Percentiles rank a stretch among this genome's conserved stretches.
These are phyloP conservation scores for Buddleja alternifolia DNA, from an alignment of 257 asterid genomes.

Conservation along the genomic window DNA sequence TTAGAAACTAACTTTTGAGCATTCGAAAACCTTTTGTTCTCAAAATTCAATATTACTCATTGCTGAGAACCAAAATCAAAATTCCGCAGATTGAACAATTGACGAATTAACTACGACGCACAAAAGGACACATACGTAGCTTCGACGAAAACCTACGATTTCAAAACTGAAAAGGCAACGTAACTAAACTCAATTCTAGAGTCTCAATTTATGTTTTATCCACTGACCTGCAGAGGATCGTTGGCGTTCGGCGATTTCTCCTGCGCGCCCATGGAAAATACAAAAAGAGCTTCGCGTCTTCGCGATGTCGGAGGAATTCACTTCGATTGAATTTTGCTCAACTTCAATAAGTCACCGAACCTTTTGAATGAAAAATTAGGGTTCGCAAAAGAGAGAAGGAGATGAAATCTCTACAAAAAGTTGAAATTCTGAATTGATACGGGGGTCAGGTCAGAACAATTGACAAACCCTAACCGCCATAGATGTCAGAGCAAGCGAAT, in stretches of 20 bases:
- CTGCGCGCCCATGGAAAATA: slow-evolving; percentile 55
- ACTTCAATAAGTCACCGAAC: too few species aligned
- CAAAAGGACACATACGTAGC: neutral
- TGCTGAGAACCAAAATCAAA: too few species aligned
- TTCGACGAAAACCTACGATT: neutral
- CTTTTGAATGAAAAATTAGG: slow-evolving; percentile 44
- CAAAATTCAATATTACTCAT: too few species aligned
- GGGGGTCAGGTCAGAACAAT: slow-evolving; percentile 39
- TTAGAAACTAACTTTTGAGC: too few species aligned
- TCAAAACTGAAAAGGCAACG: neutral
- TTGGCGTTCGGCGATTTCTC: slow-evolving; percentile 53
- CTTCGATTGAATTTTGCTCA: neutral
- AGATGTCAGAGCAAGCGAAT: slow-evolving; percentile 31
- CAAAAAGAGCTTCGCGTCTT: slow-evolving; percentile 27
- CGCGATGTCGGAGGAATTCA: slow-evolving; percentile 35
- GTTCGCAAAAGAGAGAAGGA: slow-evolving; percentile 43
- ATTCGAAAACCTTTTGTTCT: too few species aligned
- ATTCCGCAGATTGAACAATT: neutral
- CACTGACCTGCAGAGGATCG: slow-evolving; percentile 59
- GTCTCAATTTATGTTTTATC: neutral
- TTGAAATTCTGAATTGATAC: slow-evolving; percentile 13
- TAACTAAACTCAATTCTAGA: slow-evolving; percentile 7
- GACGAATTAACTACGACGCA: slow-evolving; percentile 10
- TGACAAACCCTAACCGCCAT: slow-evolving; percentile 69
- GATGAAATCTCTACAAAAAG: slow-evolving; percentile 18